These are phyloP conservation scores for Boechera stricta DNA, from an alignment of 345 rosid genomes.

Conservation along the genomic window DNA sequence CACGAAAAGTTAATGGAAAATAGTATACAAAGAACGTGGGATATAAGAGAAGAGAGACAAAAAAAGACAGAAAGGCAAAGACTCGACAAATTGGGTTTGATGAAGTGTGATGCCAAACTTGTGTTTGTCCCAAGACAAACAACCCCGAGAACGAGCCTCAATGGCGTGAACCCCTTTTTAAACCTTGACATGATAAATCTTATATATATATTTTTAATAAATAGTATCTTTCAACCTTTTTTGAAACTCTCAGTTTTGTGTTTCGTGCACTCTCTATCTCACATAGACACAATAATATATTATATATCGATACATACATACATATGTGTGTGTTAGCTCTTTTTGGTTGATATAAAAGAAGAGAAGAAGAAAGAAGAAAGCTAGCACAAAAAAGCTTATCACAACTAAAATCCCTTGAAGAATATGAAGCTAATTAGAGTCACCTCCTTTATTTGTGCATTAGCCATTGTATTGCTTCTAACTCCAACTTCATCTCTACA, in stretches of 20 bases:
- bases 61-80: conserved; percentile 36
- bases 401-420: conserved; percentile 15
- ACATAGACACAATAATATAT: conserved; percentile 18
- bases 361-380: conserved; percentile 31
- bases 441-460: conserved; percentile 33
- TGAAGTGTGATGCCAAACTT: conserved; percentile 46
- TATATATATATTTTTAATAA: conserved; percentile 9
- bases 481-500: conserved; percentile 36
- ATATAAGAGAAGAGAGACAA: conserved; percentile 8
- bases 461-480: conserved; percentile 27
- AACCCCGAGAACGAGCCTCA: conserved; percentile 48
- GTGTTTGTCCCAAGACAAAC: conserved; percentile 43
- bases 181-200: conserved; percentile 28
- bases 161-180: conserved; percentile 46
- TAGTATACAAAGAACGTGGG: background rate
- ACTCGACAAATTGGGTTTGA: conserved; percentile 40
- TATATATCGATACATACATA: conserved; percentile 3
- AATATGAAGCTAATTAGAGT: conserved; percentile 39
- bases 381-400: conserved; percentile 18
- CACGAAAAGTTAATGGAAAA: background rate
- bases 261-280: conserved; percentile 50
- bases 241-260: conserved; percentile 69
- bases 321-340: background rate
- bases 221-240: conserved; percentile 43
- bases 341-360: conserved; percentile 39